Base-by-base conservation (phyloP, 345 rosid species). In the Gynandropsis gynandra region DNA sequence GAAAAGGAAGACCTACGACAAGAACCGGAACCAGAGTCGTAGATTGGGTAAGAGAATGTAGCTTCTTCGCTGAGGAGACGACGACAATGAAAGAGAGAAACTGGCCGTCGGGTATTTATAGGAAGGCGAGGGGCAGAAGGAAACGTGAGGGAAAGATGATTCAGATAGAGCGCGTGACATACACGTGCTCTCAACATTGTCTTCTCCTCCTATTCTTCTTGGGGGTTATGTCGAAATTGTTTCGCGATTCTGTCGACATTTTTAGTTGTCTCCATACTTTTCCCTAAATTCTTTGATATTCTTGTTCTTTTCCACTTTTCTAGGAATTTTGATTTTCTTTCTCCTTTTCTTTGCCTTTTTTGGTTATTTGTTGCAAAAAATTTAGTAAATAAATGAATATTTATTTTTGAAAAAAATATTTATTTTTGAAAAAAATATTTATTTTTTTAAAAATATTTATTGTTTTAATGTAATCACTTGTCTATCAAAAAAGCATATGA, bases 181-280 rank as follows among this genome's bases (percentile, higher is more conserved):
- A 42, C 59, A 52, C 56, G 21, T 62, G 57, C 68, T 7, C 19
- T 31, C 73, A 71, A 67, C 0, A 13, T 46, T 20, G 14, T 50
- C 10, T 14, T 36, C 31, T 4, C 4, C 27, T 11, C 11, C 16
- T 11, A n/a, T 31, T 3, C 9, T 53, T 14, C 10, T 5, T 5
- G 16, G 29, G 39, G 24, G 35, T 38, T 32, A 38, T 59, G 49
- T 42, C 42, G 60, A 36, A 9, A 32, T 36, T 19, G 14, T 33
- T 55, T 42, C 59, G 56, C 50, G 27, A 46, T 10, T 31, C 59
- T 81, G 82, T 70, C 71, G 76, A 54, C 89, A 77, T 72, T 57
- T 15, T 59, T 52, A 10, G 24, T 11, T 77, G 81, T 73, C 50
- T 73, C 63, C 81, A 75, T 69, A 38, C 45, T 34, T 14, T 53